phyloP scores from a whole-genome alignment of 345 rosid species.

The Populus tremula region DNA sequence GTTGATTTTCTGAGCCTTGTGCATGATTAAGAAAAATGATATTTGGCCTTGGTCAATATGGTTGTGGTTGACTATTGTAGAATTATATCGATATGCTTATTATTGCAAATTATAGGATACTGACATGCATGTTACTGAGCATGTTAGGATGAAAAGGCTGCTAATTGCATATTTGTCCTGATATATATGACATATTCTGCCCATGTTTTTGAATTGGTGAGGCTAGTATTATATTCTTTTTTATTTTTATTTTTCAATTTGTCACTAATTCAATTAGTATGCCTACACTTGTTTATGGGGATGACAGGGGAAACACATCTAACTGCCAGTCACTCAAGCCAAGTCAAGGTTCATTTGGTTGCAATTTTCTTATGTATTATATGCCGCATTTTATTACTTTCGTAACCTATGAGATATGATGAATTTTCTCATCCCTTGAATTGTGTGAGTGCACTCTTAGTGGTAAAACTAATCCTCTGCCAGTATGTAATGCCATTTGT shows the following conservation, averaged over 20 bases:
- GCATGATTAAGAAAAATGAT: background rate
- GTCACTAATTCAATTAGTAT: background rate
- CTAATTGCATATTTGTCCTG: background rate
- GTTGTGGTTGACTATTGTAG: background rate
- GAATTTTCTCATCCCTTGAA: background rate
- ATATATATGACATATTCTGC: background rate
- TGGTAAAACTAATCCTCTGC: background rate
- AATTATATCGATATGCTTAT: background rate
- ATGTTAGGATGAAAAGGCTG: background rate
- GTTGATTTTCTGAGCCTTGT: background rate
- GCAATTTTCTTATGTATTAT: background rate
- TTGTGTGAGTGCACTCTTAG: background rate
- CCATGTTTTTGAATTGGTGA: background rate
- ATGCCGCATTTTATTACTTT: background rate
- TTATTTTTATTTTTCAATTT: no score
- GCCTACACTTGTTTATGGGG: background rate
- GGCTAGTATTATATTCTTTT: background rate
- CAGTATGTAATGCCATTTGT: background rate
- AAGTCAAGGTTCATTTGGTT: background rate
- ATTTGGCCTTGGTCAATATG: background rate
- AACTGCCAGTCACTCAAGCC: background rate
- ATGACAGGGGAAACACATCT: background rate
- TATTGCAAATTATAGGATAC: background rate
- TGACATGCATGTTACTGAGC: background rate
- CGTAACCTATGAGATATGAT: background rate